phyloP scores from a whole-genome alignment of 2,329 filamentous ascomycete species.

The Septoria linicola region DNA sequence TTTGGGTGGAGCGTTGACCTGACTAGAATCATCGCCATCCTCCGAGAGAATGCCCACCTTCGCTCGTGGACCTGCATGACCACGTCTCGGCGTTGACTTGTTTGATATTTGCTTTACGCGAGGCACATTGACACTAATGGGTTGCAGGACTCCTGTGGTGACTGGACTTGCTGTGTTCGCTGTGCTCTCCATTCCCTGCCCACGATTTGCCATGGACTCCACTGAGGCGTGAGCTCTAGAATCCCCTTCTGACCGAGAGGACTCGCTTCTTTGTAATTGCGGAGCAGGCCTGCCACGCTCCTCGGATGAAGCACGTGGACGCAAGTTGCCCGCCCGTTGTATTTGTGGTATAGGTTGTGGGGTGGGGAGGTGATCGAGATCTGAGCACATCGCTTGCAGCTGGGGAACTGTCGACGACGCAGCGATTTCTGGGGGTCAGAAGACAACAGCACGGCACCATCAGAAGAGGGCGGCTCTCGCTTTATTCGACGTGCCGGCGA shows the following conservation, averaged over 20 bases:
- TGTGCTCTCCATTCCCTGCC: not conserved
- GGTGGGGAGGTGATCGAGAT: not conserved
- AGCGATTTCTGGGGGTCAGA: conserved; percentile 34
- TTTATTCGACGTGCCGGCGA: conserved; percentile 31
- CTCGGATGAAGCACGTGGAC: conserved; percentile 26
- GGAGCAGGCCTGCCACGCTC: conserved; percentile 19
- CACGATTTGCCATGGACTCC: not conserved
- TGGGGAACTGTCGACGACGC: not conserved
- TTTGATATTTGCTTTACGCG: conserved; percentile 2
- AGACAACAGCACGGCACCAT: conserved; percentile 39
- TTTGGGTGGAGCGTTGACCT: conserved; percentile 14
- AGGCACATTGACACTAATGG: conserved; percentile 28
- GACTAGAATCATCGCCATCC: conserved; percentile 30
- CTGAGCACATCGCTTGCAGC: conserved; percentile 4
- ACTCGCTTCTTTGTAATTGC: conserved; percentile 17
- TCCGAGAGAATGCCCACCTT: conserved; percentile 33
- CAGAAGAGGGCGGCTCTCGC: conserved; percentile 29
- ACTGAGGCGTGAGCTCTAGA: not conserved
- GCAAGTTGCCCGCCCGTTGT: conserved; percentile 19
- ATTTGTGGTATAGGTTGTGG: conserved; percentile 36
- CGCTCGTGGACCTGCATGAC: conserved; percentile 19
- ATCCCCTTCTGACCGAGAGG: conserved; percentile 30
- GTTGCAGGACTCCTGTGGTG: conserved; percentile 14
- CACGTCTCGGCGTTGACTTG: conserved; percentile 14
- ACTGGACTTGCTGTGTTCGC: not conserved